Evolutionary conservation across 106 monocot species (phyloP).

Genomic region (Dendrobium catenatum): DNA sequence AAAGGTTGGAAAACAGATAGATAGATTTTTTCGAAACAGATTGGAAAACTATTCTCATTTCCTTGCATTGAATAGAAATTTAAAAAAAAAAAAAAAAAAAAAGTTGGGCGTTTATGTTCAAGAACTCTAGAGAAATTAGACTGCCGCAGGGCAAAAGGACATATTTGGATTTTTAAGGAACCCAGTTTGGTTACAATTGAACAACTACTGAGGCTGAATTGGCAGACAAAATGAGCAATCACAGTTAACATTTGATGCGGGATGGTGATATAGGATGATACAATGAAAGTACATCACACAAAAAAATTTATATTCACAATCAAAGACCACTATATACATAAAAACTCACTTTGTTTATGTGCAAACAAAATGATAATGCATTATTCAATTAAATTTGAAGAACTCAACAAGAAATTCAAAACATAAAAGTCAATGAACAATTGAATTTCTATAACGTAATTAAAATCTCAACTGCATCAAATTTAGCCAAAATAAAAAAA

Average conservation of each 20-base stretch:
- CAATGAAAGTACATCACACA: background rate
- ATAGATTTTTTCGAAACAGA: too few relatives aligned
- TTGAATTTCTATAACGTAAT: background rate
- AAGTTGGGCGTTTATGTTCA: background rate
- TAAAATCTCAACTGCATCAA: background rate
- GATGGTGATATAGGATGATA: background rate
- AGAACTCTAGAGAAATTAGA: background rate
- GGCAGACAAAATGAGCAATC: background rate
- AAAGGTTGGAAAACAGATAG: too few relatives aligned
- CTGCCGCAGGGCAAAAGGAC: background rate
- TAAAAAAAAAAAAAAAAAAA: background rate
- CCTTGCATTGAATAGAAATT: too few relatives aligned
- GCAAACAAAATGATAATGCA: background rate
- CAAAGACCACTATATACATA: background rate
- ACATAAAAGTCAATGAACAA: background rate
- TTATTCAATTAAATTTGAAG: background rate
- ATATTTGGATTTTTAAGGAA: background rate
- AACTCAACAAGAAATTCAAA: background rate
- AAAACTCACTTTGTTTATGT: background rate
- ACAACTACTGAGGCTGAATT: background rate
- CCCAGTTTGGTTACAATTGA: background rate
- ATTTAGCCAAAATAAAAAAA: background rate
- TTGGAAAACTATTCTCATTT: too few relatives aligned
- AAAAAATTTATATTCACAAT: background rate
- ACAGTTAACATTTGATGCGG: background rate